phyloP scores from a whole-genome alignment of 1,139 yeast species.

The Hansenula lynferdii region DNA sequence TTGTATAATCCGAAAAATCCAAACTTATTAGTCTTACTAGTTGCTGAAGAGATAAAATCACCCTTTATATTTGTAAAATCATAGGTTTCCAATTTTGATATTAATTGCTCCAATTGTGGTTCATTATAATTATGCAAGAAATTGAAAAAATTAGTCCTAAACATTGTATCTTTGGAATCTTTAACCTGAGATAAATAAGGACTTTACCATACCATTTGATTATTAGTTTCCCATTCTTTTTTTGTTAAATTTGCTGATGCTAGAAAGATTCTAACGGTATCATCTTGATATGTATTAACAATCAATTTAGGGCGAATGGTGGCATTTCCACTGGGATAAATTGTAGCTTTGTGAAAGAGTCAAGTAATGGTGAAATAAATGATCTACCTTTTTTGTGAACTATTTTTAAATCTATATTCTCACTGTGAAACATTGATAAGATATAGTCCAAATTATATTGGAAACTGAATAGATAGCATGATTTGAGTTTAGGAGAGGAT shows the following conservation, averaged over 20 bases:
- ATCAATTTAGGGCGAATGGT: slow-evolving; percentile 58
- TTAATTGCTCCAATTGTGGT: slow-evolving; percentile 26
- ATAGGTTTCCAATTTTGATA: slow-evolving; percentile 26
- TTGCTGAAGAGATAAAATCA: slow-evolving; percentile 54
- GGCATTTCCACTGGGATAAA: slow-evolving; percentile 25
- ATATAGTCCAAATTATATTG: slow-evolving; percentile 28
- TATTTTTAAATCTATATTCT: slow-evolving; percentile 17
- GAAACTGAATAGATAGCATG: slow-evolving; percentile 27
- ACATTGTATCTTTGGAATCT: slow-evolving; percentile 14
- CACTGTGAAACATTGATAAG: slow-evolving; percentile 16
- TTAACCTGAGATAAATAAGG: slow-evolving; percentile 32
- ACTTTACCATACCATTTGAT: slow-evolving; percentile 64
- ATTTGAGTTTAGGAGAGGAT: slow-evolving; percentile 17
- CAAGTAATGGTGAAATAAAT: slow-evolving; percentile 2
- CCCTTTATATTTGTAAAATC: slow-evolving; percentile 46
- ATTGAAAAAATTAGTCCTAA: slow-evolving; percentile 36
- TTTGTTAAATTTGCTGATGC: slow-evolving; percentile 56
- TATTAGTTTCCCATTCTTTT: slow-evolving; percentile 49
- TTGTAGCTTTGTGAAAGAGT: slow-evolving; percentile 15
- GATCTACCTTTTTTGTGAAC: slow-evolving; percentile 29
- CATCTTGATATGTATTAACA: slow-evolving; percentile 46
- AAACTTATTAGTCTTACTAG: slow-evolving; percentile 36
- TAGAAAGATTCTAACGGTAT: slow-evolving; percentile 42
- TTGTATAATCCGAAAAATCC: slow-evolving; percentile 52
- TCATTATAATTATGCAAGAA: slow-evolving; percentile 42